phyloP scores from a whole-genome alignment of 2,329 filamentous ascomycete species.

The Botryotinia convoluta region DNA sequence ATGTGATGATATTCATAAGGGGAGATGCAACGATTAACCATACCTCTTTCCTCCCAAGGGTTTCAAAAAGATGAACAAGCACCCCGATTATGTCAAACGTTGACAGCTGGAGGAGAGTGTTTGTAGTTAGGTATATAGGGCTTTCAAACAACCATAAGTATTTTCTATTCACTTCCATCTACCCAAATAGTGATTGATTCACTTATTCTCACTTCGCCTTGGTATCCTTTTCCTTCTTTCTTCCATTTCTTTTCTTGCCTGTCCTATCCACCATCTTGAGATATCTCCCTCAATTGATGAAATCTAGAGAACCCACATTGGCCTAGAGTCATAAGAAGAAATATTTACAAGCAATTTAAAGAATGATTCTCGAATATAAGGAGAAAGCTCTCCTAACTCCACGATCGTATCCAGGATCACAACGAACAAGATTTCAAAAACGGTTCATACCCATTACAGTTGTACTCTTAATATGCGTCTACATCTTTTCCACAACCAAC shows the following conservation, averaged over 20 bases:
- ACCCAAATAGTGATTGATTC: not conserved
- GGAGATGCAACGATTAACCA: not conserved
- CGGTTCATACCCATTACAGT: not conserved
- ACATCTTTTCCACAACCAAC: not conserved
- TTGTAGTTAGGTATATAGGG: not conserved
- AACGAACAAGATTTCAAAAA: not conserved
- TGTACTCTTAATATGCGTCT: not conserved
- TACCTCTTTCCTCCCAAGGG: not conserved
- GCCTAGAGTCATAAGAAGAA: not conserved
- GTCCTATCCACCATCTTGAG: not conserved
- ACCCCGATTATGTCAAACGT: not conserved
- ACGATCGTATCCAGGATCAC: not conserved
- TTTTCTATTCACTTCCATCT: not conserved
- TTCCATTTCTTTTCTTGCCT: not conserved
- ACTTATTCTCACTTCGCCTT: not conserved
- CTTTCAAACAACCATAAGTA: not conserved
- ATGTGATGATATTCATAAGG: not conserved
- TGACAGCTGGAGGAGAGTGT: not conserved
- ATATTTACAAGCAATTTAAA: not conserved
- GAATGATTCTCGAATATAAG: conserved; percentile 5
- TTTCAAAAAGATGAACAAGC: not conserved
- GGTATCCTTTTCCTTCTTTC: not conserved
- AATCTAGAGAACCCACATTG: not conserved
- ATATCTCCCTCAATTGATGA: not conserved
- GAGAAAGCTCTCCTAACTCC: not conserved